These are phyloP conservation scores for Pulveroboletus sp. DNA, from an alignment of 768 basidiomycete genomes.

Conservation along the genomic window DNA sequence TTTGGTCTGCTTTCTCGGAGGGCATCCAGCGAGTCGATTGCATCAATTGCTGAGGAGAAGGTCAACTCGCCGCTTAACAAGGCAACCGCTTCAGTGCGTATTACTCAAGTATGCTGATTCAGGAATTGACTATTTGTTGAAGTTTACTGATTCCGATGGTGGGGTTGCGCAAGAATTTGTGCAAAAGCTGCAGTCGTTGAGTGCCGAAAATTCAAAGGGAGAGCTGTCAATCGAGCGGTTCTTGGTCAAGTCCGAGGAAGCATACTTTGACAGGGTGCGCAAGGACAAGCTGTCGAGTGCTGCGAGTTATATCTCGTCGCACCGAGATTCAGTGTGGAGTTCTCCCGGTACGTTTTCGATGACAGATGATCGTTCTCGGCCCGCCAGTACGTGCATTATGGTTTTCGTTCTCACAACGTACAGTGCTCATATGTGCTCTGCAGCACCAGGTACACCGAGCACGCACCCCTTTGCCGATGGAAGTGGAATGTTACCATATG, in stretches of 20 bases:
- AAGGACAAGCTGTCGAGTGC: constrained; percentile 84
- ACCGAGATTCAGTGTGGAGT: constrained; percentile 80
- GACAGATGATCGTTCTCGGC: constrained; percentile 64
- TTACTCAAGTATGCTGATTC: not conserved
- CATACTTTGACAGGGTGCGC: constrained; percentile 86
- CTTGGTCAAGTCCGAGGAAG: constrained; percentile 86
- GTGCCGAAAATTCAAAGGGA: constrained; percentile 82
- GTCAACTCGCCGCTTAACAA: constrained; percentile 88
- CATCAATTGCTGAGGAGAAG: constrained; percentile 90
- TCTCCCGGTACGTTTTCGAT: constrained; percentile 39
- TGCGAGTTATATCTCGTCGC: constrained; percentile 71
- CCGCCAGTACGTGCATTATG: constrained; percentile 54
- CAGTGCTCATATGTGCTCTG: not conserved
- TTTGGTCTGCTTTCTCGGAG: constrained; percentile 78
- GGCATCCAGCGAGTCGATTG: constrained; percentile 87
- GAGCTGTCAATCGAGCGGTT: constrained; percentile 91
- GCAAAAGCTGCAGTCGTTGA: constrained; percentile 71
- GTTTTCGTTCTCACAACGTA: not conserved
- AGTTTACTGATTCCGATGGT: constrained; percentile 94
- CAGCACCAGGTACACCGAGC: constrained; percentile 44
- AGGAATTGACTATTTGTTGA: not conserved
- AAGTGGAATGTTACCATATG: constrained; percentile 42
- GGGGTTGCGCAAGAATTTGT: constrained; percentile 89
- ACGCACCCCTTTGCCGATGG: constrained; percentile 43
- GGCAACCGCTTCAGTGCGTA: constrained; percentile 76